phyloP scores from a whole-genome alignment of 495 filamentous ascomycete species.

The Aspergillus haitiensis region DNA sequence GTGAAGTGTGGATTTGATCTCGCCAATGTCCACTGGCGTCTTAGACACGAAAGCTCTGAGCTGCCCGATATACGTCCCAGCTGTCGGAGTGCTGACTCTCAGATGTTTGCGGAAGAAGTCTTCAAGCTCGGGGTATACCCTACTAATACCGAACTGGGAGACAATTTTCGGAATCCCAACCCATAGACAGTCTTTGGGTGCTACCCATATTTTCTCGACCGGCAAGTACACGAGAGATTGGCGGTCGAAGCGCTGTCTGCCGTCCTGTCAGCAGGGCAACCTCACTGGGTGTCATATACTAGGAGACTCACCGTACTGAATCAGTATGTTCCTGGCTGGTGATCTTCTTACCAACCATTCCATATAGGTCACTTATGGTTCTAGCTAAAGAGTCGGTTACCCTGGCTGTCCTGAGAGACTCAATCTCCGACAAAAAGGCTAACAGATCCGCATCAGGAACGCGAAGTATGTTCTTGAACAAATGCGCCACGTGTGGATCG shows the following conservation, averaged over 20 bases:
- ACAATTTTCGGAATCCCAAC: neutral
- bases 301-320: neutral
- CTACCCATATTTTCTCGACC: neutral
- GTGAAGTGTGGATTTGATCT: slow-evolving; percentile 3
- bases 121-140: neutral
- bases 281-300: too few species aligned
- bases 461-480: slow-evolving; percentile 1
- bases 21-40: neutral
- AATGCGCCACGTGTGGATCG: neutral
- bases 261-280: neutral
- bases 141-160: neutral
- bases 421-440: neutral
- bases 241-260: neutral
- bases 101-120: slow-evolving; percentile 1
- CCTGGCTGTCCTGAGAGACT: neutral
- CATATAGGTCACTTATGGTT: neutral
- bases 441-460: slow-evolving; percentile 2
- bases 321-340: neutral
- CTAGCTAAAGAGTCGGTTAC: neutral
- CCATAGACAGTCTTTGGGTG: neutral
- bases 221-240: neutral
- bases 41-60: neutral
- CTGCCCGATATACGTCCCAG: neutral
- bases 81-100: neutral
- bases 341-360: neutral